Conservation (phyloP, 2,329 filamentous ascomycete species). For the Diaporthe amygdali region DNA sequence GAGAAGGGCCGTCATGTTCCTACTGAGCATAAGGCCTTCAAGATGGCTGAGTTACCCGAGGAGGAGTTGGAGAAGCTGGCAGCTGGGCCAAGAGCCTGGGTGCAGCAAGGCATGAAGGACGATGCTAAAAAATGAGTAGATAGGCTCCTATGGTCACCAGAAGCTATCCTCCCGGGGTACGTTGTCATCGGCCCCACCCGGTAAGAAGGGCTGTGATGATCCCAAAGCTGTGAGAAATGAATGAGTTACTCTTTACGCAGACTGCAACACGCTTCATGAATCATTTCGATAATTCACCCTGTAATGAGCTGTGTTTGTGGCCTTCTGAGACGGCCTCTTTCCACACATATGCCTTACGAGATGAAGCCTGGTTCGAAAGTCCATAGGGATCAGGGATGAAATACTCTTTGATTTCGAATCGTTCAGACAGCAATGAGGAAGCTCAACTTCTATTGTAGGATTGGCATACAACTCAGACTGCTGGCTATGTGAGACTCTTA, state of each 20-base stretch:
- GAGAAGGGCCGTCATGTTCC: constrained; percentile 77
- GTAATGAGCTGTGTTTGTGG: too few species aligned
- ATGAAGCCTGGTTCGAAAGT: background rate
- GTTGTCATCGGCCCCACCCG: background rate
- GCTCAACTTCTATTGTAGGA: too few species aligned
- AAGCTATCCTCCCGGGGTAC: background rate
- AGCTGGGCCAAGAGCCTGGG: constrained; percentile 57
- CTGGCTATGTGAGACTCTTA: background rate
- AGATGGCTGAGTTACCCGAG: constrained; percentile 38
- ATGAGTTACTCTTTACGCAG: background rate
- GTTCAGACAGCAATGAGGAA: background rate
- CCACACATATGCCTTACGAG: too few species aligned
- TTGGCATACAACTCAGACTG: background rate
- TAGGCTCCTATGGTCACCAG: too few species aligned
- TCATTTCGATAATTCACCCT: too few species aligned
- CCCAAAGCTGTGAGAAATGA: too few species aligned
- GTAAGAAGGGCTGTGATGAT: background rate
- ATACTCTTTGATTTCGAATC: background rate
- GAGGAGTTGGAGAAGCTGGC: constrained; percentile 59
- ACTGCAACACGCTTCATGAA: background rate
- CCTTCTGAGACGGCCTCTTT: too few species aligned
- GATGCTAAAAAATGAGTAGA: constrained; percentile 53
- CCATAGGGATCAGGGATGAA: background rate
- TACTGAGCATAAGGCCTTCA: constrained; percentile 61
- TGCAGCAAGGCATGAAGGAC: constrained; percentile 68